phyloP scores from a whole-genome alignment of 2,329 filamentous ascomycete genomes.

The Zasmidium citrigriseum region DNA sequence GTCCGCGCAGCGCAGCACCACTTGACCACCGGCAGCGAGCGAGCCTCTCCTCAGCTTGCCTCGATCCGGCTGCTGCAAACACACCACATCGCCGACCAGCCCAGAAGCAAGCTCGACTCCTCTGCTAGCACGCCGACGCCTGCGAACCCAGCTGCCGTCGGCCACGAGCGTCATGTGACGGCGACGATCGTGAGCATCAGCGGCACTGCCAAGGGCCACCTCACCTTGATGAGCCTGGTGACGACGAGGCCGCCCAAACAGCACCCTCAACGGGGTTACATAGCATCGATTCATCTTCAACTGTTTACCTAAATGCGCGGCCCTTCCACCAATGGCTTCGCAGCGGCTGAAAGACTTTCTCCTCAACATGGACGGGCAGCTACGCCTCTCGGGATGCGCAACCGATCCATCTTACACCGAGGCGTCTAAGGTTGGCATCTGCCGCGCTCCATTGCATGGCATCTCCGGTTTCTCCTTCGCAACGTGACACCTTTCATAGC shows the following conservation, averaged over 20 bases:
- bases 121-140: neutral
- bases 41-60: no score
- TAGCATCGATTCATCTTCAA: neutral
- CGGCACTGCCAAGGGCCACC: neutral
- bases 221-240: neutral
- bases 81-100: neutral
- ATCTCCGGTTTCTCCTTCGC: neutral
- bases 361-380: neutral
- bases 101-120: neutral
- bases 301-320: neutral
- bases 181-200: neutral
- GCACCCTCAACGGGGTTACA: neutral
- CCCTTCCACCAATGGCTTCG: neutral
- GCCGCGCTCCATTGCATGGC: neutral
- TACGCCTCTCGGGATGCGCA: neutral
- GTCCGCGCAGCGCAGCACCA: no score
- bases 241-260: neutral
- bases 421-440: neutral
- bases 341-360: neutral
- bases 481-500: neutral
- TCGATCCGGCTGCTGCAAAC: neutral
- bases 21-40: no score
- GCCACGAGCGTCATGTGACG: neutral
- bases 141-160: neutral
- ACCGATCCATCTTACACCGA: neutral